These are phyloP conservation scores for Penicillium sp. DNA, from an alignment of 2,329 filamentous ascomycete genomes.

Conservation along the genomic window DNA sequence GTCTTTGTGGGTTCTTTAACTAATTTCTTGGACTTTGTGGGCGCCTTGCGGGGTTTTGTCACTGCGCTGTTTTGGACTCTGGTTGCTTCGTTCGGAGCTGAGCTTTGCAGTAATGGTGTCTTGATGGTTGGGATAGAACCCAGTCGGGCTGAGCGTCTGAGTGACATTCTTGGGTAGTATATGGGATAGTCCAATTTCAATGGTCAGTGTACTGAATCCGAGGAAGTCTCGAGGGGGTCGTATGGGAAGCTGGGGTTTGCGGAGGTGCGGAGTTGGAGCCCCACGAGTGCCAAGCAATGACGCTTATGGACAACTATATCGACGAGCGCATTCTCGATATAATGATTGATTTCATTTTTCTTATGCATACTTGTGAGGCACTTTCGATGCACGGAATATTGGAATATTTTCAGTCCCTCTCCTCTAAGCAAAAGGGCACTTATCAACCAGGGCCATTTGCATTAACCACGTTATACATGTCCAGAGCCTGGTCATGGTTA, in stretches of 20 bases:
- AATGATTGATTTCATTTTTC: not conserved
- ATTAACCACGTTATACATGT: too few species aligned
- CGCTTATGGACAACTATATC: not conserved
- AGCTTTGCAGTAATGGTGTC: slow-evolving; percentile 15
- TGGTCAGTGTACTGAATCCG: not conserved
- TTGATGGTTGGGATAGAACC: slow-evolving; percentile 27
- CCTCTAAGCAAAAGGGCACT: not conserved
- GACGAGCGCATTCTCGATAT: not conserved
- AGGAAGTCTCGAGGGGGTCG: not conserved
- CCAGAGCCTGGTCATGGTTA: too few species aligned
- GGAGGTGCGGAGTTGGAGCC: slow-evolving; percentile 3
- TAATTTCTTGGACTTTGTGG: slow-evolving; percentile 19
- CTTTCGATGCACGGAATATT: not conserved
- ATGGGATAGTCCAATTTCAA: not conserved
- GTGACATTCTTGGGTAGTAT: slow-evolving; percentile 41
- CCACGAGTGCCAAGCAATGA: slow-evolving; percentile 3
- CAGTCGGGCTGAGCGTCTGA: slow-evolving; percentile 52
- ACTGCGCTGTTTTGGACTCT: slow-evolving; percentile 25
- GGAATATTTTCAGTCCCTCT: too few species aligned
- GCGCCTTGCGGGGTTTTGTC: slow-evolving; percentile 28
- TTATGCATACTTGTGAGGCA: not conserved
- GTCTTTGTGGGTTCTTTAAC: slow-evolving; percentile 4
- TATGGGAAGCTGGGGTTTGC: not conserved
- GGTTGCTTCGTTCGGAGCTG: slow-evolving; percentile 21
- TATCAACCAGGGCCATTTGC: too few species aligned